phyloP scores from a whole-genome alignment of 2,329 filamentous ascomycete genomes.

The Rasamsonia emersonii region DNA sequence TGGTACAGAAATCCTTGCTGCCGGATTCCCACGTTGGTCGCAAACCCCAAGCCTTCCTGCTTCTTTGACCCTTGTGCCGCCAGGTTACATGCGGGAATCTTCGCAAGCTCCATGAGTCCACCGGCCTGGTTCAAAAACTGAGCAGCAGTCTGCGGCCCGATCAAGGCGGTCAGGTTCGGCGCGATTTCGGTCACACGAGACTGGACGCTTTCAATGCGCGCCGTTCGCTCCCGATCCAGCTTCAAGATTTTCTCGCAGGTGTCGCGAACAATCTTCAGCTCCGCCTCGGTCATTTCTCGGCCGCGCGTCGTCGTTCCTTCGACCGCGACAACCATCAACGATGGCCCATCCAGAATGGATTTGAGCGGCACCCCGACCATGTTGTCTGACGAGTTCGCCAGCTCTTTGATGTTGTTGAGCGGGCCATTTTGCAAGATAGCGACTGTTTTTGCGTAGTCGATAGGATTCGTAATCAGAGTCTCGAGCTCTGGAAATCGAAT shows the following conservation, averaged over 20 bases:
- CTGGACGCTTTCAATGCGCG: conserved; percentile 86
- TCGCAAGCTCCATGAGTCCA: conserved; percentile 77
- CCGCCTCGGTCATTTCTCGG: conserved; percentile 62
- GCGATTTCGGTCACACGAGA: conserved; percentile 96
- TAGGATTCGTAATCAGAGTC: conserved; percentile 75
- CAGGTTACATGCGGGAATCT: conserved; percentile 89
- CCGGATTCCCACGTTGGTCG: conserved; percentile 82
- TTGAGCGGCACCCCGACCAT: conserved; percentile 66
- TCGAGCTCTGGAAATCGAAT: conserved; percentile 89
- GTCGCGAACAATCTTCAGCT: conserved; percentile 63
- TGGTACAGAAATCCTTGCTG: conserved; percentile 92
- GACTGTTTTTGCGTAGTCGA: conserved; percentile 93
- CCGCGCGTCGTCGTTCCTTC: conserved; percentile 88
- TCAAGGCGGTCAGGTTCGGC: conserved; percentile 81
- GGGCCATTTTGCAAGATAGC: conserved; percentile 88
- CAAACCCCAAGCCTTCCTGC: conserved; percentile 69
- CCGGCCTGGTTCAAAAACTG: conserved; percentile 94
- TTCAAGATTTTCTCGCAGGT: conserved; percentile 85
- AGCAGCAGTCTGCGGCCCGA: conserved; percentile 86
- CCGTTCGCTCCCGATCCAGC: conserved; percentile 77
- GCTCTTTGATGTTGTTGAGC: conserved; percentile 74
- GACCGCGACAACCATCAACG: conserved; percentile 90
- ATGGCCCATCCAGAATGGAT: conserved; percentile 76
- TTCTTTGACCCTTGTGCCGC: conserved; percentile 86
- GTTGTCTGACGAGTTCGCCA: conserved; percentile 71